Percentiles rank a stretch among this genome's conserved stretches.
These are phyloP conservation scores for Massarina eburnea DNA, from an alignment of 2,329 filamentous ascomycete genomes.

Conservation along the genomic window DNA sequence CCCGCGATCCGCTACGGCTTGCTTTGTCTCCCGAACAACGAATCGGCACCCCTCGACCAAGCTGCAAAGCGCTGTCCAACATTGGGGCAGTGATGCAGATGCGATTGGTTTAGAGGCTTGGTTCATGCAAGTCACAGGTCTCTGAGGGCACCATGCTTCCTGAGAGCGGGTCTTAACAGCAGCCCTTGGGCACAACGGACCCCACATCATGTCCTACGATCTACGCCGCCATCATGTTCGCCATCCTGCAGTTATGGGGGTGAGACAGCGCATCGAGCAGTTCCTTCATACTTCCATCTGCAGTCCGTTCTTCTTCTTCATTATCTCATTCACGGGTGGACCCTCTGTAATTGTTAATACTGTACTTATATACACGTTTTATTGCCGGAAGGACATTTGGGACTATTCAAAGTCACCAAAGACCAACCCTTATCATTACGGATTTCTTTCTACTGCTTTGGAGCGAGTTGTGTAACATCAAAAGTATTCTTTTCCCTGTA, in stretches of 20 bases:
- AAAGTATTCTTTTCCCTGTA: background rate
- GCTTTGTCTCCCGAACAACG: too few species aligned
- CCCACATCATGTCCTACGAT: too few species aligned
- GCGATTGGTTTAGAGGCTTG: too few species aligned
- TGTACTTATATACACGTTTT: constrained; percentile 7
- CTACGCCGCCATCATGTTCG: constrained; percentile 2
- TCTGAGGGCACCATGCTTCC: too few species aligned
- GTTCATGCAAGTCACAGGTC: too few species aligned
- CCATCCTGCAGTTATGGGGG: background rate
- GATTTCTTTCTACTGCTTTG: background rate
- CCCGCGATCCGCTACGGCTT: too few species aligned
- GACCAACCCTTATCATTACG: background rate
- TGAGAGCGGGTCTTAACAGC: too few species aligned
- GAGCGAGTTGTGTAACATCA: constrained; percentile 3
- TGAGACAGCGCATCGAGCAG: background rate
- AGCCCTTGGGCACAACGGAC: too few species aligned
- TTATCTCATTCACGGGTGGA: constrained; percentile 6
- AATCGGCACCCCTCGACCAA: too few species aligned
- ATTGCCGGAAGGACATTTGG: background rate
- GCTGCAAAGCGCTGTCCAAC: too few species aligned
- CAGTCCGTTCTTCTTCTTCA: background rate
- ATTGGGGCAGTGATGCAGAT: too few species aligned
- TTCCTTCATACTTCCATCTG: background rate
- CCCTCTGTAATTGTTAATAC: constrained; percentile 8
- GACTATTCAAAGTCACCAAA: background rate